Evolutionary conservation across 1,284 basidiomycete species (phyloP).

Genomic region (Takashimella tepidaria): DNA sequence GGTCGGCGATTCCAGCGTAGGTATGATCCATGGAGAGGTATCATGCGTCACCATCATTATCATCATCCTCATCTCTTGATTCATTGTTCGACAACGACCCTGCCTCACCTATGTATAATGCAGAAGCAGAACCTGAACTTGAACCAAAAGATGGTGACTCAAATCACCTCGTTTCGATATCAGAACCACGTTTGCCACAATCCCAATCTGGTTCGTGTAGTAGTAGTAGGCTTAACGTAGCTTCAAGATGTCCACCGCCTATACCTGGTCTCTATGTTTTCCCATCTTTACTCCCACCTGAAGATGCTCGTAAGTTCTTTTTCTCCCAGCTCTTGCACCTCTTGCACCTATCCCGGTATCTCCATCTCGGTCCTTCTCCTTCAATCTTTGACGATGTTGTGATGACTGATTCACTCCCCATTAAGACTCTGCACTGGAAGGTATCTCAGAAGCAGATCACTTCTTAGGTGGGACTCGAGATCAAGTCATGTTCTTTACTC

Average conservation of each 20-base stretch:
- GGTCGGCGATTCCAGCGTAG: no score
- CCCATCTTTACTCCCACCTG: conserved; percentile 7
- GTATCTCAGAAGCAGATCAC: conserved; percentile 30
- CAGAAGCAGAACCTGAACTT: no score
- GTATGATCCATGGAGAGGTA: neutral
- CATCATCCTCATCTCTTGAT: conserved; percentile 5
- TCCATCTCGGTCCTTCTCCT: neutral
- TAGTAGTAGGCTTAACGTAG: no score
- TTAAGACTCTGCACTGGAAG: conserved; percentile 20
- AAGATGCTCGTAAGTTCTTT: conserved; percentile 8
- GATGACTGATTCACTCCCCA: no score
- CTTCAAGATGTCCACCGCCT: conserved; percentile 5
- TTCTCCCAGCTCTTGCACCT: neutral
- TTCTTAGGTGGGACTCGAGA: conserved; percentile 41
- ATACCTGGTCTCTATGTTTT: conserved; percentile 16
- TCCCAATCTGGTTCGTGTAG: no score
- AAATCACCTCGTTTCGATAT: no score
- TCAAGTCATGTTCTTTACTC: conserved; percentile 47
- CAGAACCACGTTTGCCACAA: no score
- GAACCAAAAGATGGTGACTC: no score
- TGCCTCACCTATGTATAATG: no score
- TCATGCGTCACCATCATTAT: conserved; percentile 1
- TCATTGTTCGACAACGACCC: conserved; percentile 19
- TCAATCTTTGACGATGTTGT: no score
- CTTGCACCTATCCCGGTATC: neutral